Percentiles rank a stretch among this genome's conserved stretches.
Conservation (phyloP, 177 flowering plant species). For the Telopea speciosissima region DNA sequence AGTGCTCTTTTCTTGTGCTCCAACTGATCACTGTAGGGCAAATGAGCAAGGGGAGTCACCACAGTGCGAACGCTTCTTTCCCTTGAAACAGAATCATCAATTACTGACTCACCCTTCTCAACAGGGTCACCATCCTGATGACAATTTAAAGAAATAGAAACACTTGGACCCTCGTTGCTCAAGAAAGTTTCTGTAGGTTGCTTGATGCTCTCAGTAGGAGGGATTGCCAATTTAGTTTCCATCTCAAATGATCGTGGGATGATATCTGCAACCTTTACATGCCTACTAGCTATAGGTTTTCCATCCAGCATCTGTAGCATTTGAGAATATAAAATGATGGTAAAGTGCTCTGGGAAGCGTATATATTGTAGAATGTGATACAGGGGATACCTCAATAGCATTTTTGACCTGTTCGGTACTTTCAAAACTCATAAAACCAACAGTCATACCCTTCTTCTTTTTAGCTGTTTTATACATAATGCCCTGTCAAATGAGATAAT, state of each 20-base stretch:
- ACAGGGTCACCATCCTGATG: slow-evolving; percentile 27
- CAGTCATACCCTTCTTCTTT: slow-evolving; percentile 84
- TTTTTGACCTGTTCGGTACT: slow-evolving; percentile 40
- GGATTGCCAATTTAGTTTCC: slow-evolving; percentile 24
- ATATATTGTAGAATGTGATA: not conserved
- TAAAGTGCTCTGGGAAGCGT: not conserved
- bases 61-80: slow-evolving; percentile 66
- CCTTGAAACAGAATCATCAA: slow-evolving; percentile 27
- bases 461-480: slow-evolving; percentile 55
- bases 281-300: slow-evolving; percentile 59
- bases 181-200: slow-evolving; percentile 9
- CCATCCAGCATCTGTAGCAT: slow-evolving; percentile 62
- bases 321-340: slow-evolving; percentile 1
- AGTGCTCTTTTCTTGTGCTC: slow-evolving; percentile 75
- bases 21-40: slow-evolving; percentile 77
- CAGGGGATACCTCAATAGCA: slow-evolving; percentile 57
- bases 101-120: slow-evolving; percentile 15
- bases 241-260: slow-evolving; percentile 56
- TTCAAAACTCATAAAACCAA: slow-evolving; percentile 80
- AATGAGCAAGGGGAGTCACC: slow-evolving; percentile 85
- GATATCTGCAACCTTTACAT: slow-evolving; percentile 66
- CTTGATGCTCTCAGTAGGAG: slow-evolving; percentile 12
- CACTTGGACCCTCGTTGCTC: slow-evolving; percentile 16
- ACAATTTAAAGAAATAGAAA: slow-evolving; percentile 15
- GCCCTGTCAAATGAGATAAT: slow-evolving; percentile 44